Evolutionary conservation across 192 early-diverging fungal species (phyloP), one percentile per base, ranked within the genome.

Genomic region (Coemansia sp.): DNA sequence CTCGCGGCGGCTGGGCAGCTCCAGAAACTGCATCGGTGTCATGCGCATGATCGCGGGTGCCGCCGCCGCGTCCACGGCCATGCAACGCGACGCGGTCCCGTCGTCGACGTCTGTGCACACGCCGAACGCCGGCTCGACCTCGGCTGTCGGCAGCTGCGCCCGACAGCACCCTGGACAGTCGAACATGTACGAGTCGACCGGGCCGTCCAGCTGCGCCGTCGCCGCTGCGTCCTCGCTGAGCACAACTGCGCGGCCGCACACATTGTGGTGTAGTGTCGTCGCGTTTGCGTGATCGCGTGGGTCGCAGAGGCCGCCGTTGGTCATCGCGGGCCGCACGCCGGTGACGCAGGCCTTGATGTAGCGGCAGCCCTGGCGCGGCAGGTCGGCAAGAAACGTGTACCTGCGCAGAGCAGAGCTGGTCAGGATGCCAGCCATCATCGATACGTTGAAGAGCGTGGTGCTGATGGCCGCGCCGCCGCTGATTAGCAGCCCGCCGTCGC

Each of bases 231-330:
- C 32, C 33, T 60, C 17, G 51, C 29, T 38, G 61, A 49, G 42
- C 22, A 51, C 34, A 14, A 71, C 57, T 11, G 28, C 66, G 12
- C 66, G 57, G 29, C 56, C 36, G 18, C 77, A 80, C 30, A 31
- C 6, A 0, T 65, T 17, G 14, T 80, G 77, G 4, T 72, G 66
- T 22, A 80, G 72, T 48, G 51, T 60, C 3, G 77, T 80, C n/a
- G 77, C 72, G 1, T 36, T n/a, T 14, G 68, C 12, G 7, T 55
- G 52, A 51, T 80, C 77, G 61, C 77, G 77, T 7, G 72, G 57
- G 54, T 80, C 77, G 36, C 75, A 49, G 6, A 77, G 33, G 25
- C 66, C 18, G 3, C 61, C 18, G 7, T 33, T 34, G 7, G 60
- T n/a, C n/a, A n/a, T 57, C 14, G 58, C 56, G 0, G 65, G 36